Evolutionary conservation across 2,329 filamentous ascomycete genomes (phyloP).

Genomic region (Chalara sp.): DNA sequence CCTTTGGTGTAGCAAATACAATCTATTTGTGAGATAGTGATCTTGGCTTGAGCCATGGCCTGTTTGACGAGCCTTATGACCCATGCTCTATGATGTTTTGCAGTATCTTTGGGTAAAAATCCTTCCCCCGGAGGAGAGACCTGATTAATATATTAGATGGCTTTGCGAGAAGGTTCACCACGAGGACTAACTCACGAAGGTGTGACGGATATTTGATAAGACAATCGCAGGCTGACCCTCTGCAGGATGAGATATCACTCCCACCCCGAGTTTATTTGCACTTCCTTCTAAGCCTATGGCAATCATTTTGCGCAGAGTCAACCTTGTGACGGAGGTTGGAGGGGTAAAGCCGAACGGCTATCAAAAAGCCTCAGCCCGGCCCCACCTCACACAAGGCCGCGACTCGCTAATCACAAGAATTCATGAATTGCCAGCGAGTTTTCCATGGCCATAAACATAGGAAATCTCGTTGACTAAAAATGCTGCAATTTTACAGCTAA

Average conservation of each 20-base stretch:
- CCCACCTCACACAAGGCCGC: background rate
- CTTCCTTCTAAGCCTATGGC: conserved; percentile 80
- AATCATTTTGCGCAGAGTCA: conserved; percentile 40
- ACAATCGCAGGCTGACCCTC: conserved; percentile 49
- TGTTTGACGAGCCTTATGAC: conserved; percentile 75
- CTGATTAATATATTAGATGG: background rate
- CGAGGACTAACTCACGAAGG: conserved; percentile 51
- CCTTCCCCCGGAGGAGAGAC: conserved; percentile 83
- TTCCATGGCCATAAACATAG: too few species aligned
- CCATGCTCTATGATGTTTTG: conserved; percentile 81
- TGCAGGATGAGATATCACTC: conserved; percentile 73
- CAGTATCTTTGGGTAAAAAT: conserved; percentile 95
- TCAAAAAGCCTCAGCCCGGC: too few species aligned
- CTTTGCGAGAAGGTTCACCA: background rate
- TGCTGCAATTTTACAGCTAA: too few species aligned
- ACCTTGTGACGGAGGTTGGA: too few species aligned
- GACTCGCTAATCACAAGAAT: too few species aligned
- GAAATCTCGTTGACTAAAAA: too few species aligned
- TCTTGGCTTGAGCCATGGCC: conserved; percentile 64
- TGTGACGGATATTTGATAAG: conserved; percentile 91
- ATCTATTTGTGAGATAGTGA: conserved; percentile 62
- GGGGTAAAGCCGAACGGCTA: too few species aligned
- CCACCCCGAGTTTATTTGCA: conserved; percentile 95
- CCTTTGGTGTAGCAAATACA: conserved; percentile 96
- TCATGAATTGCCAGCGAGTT: too few species aligned